Conservation (phyloP, 306 rosid species). For the Sechiopsis laciniata region DNA sequence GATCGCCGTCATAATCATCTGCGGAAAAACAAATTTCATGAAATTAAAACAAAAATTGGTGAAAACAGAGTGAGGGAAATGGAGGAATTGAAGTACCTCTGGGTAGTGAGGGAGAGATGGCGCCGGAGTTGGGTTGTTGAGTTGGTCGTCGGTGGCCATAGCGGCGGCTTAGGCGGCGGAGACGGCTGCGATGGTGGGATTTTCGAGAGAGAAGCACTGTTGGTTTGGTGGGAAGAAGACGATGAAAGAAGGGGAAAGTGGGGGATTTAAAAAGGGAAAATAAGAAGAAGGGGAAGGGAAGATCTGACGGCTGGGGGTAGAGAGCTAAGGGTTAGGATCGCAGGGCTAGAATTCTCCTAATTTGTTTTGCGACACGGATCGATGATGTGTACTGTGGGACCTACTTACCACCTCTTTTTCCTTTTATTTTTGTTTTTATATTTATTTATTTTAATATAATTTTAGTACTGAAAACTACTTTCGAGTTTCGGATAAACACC, state of each 20-base stretch:
- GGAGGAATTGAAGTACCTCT: constrained; percentile 28
- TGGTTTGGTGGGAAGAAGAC: constrained; percentile 26
- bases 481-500: constrained; percentile 2
- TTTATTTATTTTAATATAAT: no score
- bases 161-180: no score
- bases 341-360: not conserved
- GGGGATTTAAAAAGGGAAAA: constrained; percentile 36
- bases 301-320: constrained; percentile 43
- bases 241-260: constrained; percentile 21
- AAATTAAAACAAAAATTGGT: not conserved
- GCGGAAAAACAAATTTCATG: not conserved
- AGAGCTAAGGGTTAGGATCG: constrained; percentile 11
- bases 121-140: constrained; percentile 14
- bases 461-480: not conserved
- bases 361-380: constrained; percentile 28
- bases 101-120: constrained; percentile 29
- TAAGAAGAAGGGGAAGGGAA: not conserved
- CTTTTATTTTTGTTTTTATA: no score
- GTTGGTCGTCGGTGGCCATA: constrained; percentile 35
- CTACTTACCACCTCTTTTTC: not conserved
- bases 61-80: not conserved
- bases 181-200: not conserved
- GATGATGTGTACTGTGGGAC: constrained; percentile 31
- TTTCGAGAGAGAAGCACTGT: constrained; percentile 16
- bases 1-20: constrained; percentile 49